phyloP scores from a whole-genome alignment of 129 eudicot genomes.

The Artemisia tridentata region DNA sequence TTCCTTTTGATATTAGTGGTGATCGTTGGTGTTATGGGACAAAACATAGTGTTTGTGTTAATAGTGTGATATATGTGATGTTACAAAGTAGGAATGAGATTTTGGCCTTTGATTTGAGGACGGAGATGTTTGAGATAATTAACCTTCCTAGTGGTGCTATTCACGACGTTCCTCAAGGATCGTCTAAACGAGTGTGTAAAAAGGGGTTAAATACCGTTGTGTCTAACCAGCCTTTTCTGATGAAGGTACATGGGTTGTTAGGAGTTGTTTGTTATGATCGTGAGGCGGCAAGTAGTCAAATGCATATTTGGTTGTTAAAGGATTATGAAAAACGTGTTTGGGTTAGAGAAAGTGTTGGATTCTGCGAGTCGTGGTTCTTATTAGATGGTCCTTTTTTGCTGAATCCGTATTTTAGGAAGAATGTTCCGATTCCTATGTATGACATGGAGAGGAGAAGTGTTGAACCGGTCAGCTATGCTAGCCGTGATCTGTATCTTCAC shows the following conservation, averaged over 20 bases:
- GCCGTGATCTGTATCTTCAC: not conserved
- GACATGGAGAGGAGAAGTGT: not conserved
- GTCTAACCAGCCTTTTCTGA: not conserved
- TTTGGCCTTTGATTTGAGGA: not conserved
- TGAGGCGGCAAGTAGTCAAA: not conserved
- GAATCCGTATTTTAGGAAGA: not conserved
- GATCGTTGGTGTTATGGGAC: not conserved
- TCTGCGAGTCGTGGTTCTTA: not conserved
- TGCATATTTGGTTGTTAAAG: not conserved
- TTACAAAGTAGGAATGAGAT: not conserved
- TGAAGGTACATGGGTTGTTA: not conserved
- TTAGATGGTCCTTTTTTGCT: not conserved
- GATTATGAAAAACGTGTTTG: slow-evolving; percentile 1
- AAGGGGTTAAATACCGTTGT: not conserved
- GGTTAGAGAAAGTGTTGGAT: not conserved
- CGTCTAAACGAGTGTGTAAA: not conserved
- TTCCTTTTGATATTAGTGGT: not conserved
- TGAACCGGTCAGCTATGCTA: not conserved
- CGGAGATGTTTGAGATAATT: not conserved
- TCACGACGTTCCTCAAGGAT: not conserved
- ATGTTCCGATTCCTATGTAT: not conserved
- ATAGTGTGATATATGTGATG: slow-evolving; percentile 5
- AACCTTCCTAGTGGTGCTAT: not conserved
- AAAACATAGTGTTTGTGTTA: not conserved
- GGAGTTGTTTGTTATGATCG: slow-evolving; percentile 1